Base-by-base conservation (phyloP, 306 rosid species). In the Inga leiocalycina region DNA sequence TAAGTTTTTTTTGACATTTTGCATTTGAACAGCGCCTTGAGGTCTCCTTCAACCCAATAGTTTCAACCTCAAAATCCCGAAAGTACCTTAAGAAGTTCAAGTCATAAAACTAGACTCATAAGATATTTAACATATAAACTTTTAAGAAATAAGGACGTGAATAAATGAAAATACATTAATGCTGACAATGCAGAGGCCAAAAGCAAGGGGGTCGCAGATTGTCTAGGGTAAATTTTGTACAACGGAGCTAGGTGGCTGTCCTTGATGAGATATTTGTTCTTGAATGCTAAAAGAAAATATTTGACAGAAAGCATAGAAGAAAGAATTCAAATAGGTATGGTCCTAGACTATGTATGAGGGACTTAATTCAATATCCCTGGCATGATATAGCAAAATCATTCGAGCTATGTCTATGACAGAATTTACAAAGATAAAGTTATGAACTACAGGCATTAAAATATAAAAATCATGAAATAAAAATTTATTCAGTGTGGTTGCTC, bases 1-100 rank as follows among this genome's bases (percentile, higher is more conserved):
- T 93, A 68, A 95, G 94, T 86, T 79, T 91, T 68, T 86, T 85
- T 35, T 91, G 93, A 81, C 99, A 95, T 72, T 89, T 87, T 77
- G 51, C 75, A 75, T 87, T 90, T 34, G 94, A 86, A 86, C 99
- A 95, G 62, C 94, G 90, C 78, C 99, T 79, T 19, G 96, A 88
- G 57, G 99, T 95, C 81, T 95, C 98, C 89, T 93, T 95, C 87
- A 95, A 84, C 72, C 98, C 99, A 74, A 95, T 93, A 79, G 97
- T 89, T 85, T 89, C 99, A 57, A 95, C 92, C 88, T 95, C 99
- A 84, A 95, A 95, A 88, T 95, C 99, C 35, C 98, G 91, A 84
- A 90, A 65, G 88, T 95, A 95, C 94, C 99, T 95, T 72, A 1
- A 82, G 37, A 84, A 51, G 80, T 75, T 71, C 27, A 57, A 71